phyloP scores from a whole-genome alignment of 2,329 filamentous ascomycete genomes.

The Penicillium oxalicum region DNA sequence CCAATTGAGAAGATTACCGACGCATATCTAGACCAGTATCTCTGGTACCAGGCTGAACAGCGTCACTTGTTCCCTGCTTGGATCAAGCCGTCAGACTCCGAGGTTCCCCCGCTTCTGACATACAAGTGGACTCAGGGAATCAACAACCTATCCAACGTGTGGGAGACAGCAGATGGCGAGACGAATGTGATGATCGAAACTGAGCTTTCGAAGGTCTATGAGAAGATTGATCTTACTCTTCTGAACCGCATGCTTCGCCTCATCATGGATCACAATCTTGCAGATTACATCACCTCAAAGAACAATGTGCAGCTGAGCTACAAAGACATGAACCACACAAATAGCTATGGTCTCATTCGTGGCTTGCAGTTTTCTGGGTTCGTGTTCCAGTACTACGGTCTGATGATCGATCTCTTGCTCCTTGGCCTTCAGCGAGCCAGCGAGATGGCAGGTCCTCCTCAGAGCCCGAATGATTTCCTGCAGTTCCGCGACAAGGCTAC shows the following conservation, averaged over 20 bases:
- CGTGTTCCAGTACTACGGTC: constrained; percentile 96
- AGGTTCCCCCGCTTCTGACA: constrained; percentile 85
- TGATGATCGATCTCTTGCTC: constrained; percentile 87
- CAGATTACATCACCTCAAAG: constrained; percentile 98
- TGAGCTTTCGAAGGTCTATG: constrained; percentile 96
- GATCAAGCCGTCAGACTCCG: constrained; percentile 98
- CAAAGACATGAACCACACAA: constrained; percentile 99
- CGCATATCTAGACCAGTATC: constrained; percentile 94
- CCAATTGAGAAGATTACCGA: constrained; percentile 99
- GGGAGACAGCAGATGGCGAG: constrained; percentile 88
- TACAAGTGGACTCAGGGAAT: constrained; percentile 99
- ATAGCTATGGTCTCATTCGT: constrained; percentile 97
- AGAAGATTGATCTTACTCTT: constrained; percentile 96
- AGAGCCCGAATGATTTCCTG: constrained; percentile 92
- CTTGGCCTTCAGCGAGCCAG: constrained; percentile 93
- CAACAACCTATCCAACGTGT: constrained; percentile 93
- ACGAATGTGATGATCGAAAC: constrained; percentile 99
- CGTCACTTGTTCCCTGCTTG: constrained; percentile 94
- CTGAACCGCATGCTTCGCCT: constrained; percentile 86
- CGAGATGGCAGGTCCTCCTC: constrained; percentile 90
- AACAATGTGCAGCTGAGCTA: constrained; percentile 99
- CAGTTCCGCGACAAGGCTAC: constrained; percentile 93
- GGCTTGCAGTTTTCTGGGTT: constrained; percentile 97
- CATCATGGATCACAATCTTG: constrained; percentile 99
- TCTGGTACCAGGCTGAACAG: constrained; percentile 99